Evolutionary conservation across 2,329 filamentous ascomycete species (phyloP).

Genomic region (Thelonectria blattea): DNA sequence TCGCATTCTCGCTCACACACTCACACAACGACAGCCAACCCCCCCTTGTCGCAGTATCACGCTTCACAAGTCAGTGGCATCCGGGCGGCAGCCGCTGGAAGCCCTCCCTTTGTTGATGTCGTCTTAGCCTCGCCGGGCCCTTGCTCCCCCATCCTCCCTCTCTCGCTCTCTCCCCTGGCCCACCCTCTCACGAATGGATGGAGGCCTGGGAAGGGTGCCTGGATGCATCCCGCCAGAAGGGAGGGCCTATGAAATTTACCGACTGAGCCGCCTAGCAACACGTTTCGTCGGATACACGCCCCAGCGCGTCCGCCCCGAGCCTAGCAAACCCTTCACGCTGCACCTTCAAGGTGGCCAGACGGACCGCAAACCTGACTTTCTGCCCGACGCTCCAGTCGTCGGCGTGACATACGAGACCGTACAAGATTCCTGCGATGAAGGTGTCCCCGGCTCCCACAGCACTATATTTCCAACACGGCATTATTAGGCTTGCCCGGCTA

Average conservation of each 20-base stretch:
- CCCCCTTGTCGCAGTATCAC: slow-evolving; percentile 27
- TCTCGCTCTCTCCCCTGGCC: slow-evolving; percentile 16
- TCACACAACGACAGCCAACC: slow-evolving; percentile 1
- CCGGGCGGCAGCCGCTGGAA: slow-evolving; percentile 27
- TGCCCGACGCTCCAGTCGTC: slow-evolving; percentile 54
- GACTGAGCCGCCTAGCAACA: slow-evolving; percentile 22
- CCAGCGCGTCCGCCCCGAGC: slow-evolving; percentile 47
- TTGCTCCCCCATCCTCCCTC: slow-evolving; percentile 2
- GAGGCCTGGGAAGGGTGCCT: slow-evolving; percentile 19
- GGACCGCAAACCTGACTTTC: slow-evolving; percentile 66
- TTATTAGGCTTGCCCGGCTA: slow-evolving; percentile 26
- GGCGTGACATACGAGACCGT: slow-evolving; percentile 59
- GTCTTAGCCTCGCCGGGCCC: slow-evolving; percentile 21
- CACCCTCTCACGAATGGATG: slow-evolving; percentile 31
- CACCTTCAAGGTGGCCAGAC: slow-evolving; percentile 72
- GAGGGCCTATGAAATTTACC: slow-evolving; percentile 24
- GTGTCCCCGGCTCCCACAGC: slow-evolving; percentile 78
- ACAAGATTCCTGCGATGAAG: slow-evolving; percentile 75
- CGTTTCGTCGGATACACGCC: slow-evolving; percentile 24
- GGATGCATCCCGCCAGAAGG: slow-evolving; percentile 25
- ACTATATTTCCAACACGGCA: slow-evolving; percentile 49
- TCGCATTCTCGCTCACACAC: no score
- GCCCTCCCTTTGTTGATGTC: slow-evolving; percentile 23
- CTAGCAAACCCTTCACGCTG: slow-evolving; percentile 68
- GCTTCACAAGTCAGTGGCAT: slow-evolving; percentile 31